These are phyloP conservation scores for Myxozyma melibiosi DNA, from an alignment of 805 yeast genomes.

Conservation along the genomic window DNA sequence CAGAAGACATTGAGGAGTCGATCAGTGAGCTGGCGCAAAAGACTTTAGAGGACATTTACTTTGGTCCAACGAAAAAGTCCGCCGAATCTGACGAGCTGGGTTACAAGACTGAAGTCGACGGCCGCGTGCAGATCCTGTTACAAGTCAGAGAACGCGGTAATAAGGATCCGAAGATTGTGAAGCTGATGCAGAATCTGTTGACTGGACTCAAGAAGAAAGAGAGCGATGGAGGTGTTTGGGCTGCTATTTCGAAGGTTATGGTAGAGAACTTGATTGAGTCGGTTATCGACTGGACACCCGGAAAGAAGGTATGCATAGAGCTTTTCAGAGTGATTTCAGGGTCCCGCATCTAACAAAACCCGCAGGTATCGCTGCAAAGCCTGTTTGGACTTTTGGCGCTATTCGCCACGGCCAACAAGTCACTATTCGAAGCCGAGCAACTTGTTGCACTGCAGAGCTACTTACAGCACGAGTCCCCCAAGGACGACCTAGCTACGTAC, in stretches of 20 bases:
- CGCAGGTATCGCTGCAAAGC: constrained; percentile 39
- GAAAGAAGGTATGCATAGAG: constrained; percentile 21
- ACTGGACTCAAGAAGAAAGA: background rate
- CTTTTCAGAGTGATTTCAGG: background rate
- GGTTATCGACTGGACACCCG: constrained; percentile 44
- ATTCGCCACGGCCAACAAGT: constrained; percentile 55
- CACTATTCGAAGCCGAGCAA: constrained; percentile 66
- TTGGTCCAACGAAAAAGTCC: constrained; percentile 4
- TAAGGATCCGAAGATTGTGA: constrained; percentile 12
- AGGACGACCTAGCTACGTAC: constrained; percentile 49
- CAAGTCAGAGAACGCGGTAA: constrained; percentile 20
- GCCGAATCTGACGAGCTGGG: constrained; percentile 10
- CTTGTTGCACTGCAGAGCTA: constrained; percentile 66
- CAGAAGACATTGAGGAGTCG: constrained; percentile 68
- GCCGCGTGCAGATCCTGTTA: constrained; percentile 11
- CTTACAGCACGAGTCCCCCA: constrained; percentile 51
- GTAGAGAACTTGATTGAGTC: constrained; percentile 46
- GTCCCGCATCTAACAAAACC: background rate
- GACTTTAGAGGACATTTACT: constrained; percentile 23
- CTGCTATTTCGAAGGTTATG: constrained; percentile 31
- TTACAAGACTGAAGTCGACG: constrained; percentile 9
- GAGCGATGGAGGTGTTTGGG: background rate
- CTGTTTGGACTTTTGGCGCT: constrained; percentile 56
- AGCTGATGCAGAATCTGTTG: constrained; percentile 14
- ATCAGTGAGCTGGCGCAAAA: constrained; percentile 18